phyloP scores from a whole-genome alignment of 192 early-diverging fungal genomes.

The Pilobolus umbonatus region DNA sequence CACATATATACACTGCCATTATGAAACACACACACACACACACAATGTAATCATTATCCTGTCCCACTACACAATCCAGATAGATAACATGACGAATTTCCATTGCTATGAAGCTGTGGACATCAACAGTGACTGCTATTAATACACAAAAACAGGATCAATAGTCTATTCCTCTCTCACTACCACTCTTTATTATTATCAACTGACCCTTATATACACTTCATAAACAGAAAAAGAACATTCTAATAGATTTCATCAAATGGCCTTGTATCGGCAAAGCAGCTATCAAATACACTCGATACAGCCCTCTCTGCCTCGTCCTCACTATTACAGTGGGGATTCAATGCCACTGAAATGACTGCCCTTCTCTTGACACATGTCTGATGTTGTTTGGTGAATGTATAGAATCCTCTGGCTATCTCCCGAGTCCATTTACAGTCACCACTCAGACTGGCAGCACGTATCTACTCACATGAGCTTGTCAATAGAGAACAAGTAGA shows the following conservation, averaged over 20 bases:
- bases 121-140: too few species aligned
- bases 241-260: slow-evolving; percentile 90
- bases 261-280: slow-evolving; percentile 91
- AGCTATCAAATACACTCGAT: slow-evolving; percentile 80
- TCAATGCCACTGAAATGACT: slow-evolving; percentile 68
- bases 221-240: not conserved
- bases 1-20: too few species aligned
- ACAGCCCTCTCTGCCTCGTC: slow-evolving; percentile 85
- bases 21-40: too few species aligned
- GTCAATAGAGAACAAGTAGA: not conserved
- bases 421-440: slow-evolving; percentile 73
- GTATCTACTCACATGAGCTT: slow-evolving; percentile 36
- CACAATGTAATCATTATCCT: too few species aligned
- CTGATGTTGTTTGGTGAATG: slow-evolving; percentile 77
- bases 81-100: too few species aligned
- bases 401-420: slow-evolving; percentile 58
- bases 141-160: too few species aligned
- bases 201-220: not conserved
- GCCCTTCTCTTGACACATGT: slow-evolving; percentile 86
- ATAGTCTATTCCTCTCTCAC: too few species aligned
- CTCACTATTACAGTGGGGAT: slow-evolving; percentile 67
- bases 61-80: too few species aligned
- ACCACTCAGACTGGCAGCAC: slow-evolving; percentile 74
- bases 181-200: too few species aligned
- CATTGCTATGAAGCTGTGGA: too few species aligned